Evolutionary conservation across 768 basidiomycete genomes (phyloP).

Genomic region (Dictyophora rubrovolvata): DNA sequence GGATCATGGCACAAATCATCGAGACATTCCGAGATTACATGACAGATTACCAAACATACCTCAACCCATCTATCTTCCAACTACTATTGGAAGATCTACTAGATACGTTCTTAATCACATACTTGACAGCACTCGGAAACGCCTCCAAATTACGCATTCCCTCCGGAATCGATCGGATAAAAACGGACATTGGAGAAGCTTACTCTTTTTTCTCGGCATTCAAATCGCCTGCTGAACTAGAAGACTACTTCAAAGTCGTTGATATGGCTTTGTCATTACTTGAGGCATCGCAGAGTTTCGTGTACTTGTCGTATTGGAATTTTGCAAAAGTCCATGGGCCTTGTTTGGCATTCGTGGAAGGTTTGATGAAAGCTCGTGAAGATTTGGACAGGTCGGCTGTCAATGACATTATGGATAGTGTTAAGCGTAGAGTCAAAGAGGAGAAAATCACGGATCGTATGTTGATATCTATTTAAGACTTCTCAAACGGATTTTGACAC

Average conservation of each 20-base stretch:
- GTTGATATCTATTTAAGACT: slow-evolving; percentile 21
- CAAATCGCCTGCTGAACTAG: slow-evolving; percentile 71
- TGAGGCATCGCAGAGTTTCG: slow-evolving; percentile 79
- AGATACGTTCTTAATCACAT: slow-evolving; percentile 80
- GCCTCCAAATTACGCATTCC: slow-evolving; percentile 83
- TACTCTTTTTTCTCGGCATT: slow-evolving; percentile 74
- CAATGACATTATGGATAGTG: slow-evolving; percentile 86
- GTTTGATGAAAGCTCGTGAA: slow-evolving; percentile 77
- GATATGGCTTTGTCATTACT: slow-evolving; percentile 75
- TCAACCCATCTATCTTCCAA: slow-evolving; percentile 86
- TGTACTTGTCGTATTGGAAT: slow-evolving; percentile 86
- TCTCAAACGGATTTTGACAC: not conserved
- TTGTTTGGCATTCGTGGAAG: slow-evolving; percentile 84
- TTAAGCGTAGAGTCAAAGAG: slow-evolving; percentile 87
- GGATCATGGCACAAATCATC: slow-evolving; percentile 76
- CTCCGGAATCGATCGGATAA: slow-evolving; percentile 70
- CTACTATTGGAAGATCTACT: slow-evolving; percentile 87
- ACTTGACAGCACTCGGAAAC: slow-evolving; percentile 79
- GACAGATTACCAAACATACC: slow-evolving; percentile 84
- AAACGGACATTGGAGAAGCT: slow-evolving; percentile 66
- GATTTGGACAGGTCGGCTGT: slow-evolving; percentile 86
- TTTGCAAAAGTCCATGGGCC: slow-evolving; percentile 94
- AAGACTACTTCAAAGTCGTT: slow-evolving; percentile 74
- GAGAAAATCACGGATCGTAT: slow-evolving; percentile 74
- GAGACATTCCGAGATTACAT: slow-evolving; percentile 97